A percentile compares a stretch with the other conserved stretches of the same genome.
phyloP scores from a whole-genome alignment of 2,329 filamentous ascomycete genomes.

The Penicillium fuscoglaucum region DNA sequence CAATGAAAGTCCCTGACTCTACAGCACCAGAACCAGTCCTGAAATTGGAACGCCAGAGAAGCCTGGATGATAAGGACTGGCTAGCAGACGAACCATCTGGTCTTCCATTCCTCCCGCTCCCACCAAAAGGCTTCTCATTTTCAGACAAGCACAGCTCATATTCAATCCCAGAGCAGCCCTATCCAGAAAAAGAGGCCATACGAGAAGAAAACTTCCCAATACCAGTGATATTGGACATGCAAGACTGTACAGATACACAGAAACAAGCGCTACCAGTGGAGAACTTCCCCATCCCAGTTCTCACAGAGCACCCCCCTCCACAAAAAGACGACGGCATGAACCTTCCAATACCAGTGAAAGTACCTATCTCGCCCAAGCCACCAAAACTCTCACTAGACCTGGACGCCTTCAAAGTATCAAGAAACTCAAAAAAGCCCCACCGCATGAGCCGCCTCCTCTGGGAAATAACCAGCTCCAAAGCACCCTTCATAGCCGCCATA shows the following conservation, averaged over 20 bases:
- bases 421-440: background rate
- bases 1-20: too few species aligned
- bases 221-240: conserved; percentile 9
- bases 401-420: background rate
- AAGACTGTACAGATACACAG: conserved; percentile 9
- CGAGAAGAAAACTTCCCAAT: conserved; percentile 17
- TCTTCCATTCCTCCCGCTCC: too few species aligned
- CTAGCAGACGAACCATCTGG: too few species aligned
- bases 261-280: conserved; percentile 7
- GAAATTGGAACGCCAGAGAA: too few species aligned
- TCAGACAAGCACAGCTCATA: too few species aligned
- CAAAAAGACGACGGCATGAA: background rate
- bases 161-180: background rate
- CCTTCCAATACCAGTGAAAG: background rate
- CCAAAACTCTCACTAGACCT: background rate
- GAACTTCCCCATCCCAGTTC: conserved; percentile 10
- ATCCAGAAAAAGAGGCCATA: conserved; percentile 1
- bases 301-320: background rate
- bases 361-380: background rate
- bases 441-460: background rate
- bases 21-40: too few species aligned
- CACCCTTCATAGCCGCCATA: conserved; percentile 10
- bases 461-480: conserved; percentile 9
- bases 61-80: too few species aligned
- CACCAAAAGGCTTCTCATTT: too few species aligned